These are phyloP conservation scores for Rossbeevera mucosa DNA, from an alignment of 768 basidiomycete genomes.

Conservation along the genomic window DNA sequence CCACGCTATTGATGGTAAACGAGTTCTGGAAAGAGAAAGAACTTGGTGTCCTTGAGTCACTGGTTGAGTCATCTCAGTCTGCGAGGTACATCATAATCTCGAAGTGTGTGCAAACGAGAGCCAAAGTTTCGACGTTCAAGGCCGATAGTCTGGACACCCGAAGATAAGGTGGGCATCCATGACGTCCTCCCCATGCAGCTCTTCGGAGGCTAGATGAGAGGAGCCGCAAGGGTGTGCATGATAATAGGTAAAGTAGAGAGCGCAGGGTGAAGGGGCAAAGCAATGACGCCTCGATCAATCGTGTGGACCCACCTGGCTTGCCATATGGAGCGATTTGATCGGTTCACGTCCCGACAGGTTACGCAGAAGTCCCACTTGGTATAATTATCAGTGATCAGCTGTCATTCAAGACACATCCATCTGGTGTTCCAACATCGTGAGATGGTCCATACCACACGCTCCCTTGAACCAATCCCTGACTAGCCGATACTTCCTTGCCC, in stretches of 20 bases:
- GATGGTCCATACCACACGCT: slow-evolving; percentile 61
- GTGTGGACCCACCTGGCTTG: neutral
- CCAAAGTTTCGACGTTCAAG: neutral
- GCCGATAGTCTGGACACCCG: neutral
- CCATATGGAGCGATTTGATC: neutral
- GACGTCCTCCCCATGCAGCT: neutral
- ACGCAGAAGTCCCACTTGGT: neutral
- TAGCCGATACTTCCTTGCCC: slow-evolving; percentile 57
- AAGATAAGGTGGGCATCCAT: neutral
- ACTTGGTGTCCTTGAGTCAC: neutral
- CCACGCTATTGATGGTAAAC: neutral
- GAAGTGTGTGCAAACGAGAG: neutral
- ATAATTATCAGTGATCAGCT: neutral
- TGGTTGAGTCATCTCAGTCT: neutral
- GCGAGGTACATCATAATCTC: neutral
- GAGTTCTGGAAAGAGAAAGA: neutral
- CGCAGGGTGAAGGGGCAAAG: too few relatives aligned
- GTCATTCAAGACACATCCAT: slow-evolving; percentile 6
- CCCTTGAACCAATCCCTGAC: slow-evolving; percentile 58
- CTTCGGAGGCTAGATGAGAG: neutral
- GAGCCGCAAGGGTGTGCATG: neutral
- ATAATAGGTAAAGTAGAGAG: neutral
- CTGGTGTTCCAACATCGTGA: slow-evolving; percentile 48
- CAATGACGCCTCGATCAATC: neutral
- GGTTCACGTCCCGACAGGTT: neutral